Percentiles rank a stretch among this genome's conserved stretches.
These are phyloP conservation scores for Diaporthe vexans DNA, from an alignment of 2,329 filamentous ascomycete species.

Conservation along the genomic window DNA sequence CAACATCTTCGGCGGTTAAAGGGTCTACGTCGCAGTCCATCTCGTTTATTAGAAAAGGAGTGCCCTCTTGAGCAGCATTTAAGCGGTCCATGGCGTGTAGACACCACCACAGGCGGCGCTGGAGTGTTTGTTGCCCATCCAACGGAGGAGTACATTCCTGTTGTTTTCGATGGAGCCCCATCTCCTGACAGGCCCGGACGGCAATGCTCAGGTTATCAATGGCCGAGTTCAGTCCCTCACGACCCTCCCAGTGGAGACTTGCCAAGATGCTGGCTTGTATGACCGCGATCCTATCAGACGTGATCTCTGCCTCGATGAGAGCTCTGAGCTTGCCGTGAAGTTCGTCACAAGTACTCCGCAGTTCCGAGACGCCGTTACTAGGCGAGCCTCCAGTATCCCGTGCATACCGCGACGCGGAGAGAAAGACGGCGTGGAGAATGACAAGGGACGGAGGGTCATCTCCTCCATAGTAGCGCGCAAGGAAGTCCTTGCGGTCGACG, in stretches of 20 bases:
- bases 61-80: conserved; percentile 11
- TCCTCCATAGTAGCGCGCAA: conserved; percentile 7
- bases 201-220: conserved; percentile 12
- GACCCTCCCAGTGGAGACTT: conserved; percentile 2
- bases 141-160: not conserved
- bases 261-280: not conserved
- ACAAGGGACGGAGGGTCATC: not conserved
- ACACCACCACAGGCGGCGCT: conserved; percentile 3
- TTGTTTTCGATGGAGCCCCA: conserved; percentile 1
- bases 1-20: not conserved
- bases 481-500: not conserved
- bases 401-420: not conserved
- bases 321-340: conserved; percentile 5
- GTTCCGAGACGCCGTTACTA: not conserved
- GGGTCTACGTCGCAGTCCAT: not conserved
- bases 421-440: not conserved
- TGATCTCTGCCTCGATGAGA: conserved; percentile 4
- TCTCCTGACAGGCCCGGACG: conserved; percentile 5
- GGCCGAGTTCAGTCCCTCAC: not conserved
- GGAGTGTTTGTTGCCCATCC: not conserved
- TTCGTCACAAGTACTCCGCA: conserved; percentile 1
- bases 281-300: not conserved
- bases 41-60: not conserved
- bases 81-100: conserved; percentile 4
- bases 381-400: not conserved